Percentiles rank a stretch among this genome's conserved stretches.
Evolutionary conservation across 148 eudicot species (phyloP).

Genomic region (Chenopodium formosanum): DNA sequence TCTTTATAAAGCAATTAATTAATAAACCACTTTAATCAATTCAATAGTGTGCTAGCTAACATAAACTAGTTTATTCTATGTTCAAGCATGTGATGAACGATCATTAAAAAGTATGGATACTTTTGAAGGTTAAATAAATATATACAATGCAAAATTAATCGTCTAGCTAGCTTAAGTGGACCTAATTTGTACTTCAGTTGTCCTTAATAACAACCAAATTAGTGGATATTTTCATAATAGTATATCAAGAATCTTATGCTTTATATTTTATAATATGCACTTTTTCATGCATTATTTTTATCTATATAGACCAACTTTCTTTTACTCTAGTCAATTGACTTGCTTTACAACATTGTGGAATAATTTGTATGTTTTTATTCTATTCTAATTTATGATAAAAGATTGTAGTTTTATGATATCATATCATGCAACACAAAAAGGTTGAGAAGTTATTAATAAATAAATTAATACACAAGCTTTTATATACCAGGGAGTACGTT

Average conservation of each 20-base stretch:
- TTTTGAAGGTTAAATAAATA: background rate
- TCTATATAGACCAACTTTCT: background rate
- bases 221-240: conserved; percentile 2
- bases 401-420: too few relatives aligned
- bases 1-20: background rate
- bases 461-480: too few relatives aligned
- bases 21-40: background rate
- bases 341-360: conserved; percentile 6
- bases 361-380: background rate
- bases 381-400: too few relatives aligned
- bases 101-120: background rate
- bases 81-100: background rate
- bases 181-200: background rate
- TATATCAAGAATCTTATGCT: conserved; percentile 12
- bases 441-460: too few relatives aligned
- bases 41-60: background rate
- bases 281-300: background rate
- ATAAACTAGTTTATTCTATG: background rate
- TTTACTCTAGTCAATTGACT: background rate
- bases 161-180: background rate
- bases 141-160: background rate
- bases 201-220: background rate
- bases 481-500: too few relatives aligned
- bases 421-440: too few relatives aligned
- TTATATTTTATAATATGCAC: background rate